Evolutionary conservation across 1,284 basidiomycete species (phyloP).

Genomic region (Taiwanofungus camphoratus): DNA sequence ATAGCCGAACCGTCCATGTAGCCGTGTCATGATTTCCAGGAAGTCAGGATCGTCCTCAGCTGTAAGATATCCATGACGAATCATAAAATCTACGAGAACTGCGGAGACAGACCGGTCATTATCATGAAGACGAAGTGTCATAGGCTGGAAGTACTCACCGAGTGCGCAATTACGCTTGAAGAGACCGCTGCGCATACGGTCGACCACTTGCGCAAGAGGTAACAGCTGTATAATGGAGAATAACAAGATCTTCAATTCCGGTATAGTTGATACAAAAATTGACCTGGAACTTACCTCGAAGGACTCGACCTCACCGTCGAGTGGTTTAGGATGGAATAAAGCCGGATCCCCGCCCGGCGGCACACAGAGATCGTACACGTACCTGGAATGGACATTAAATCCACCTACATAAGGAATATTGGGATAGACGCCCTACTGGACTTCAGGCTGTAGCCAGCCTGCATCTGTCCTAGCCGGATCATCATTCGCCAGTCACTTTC

Average conservation of each 20-base stretch:
- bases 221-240: constrained; percentile 42
- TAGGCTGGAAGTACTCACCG: constrained; percentile 48
- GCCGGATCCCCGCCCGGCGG: constrained; percentile 44
- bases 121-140: not conserved
- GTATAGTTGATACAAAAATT: not conserved
- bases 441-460: constrained; percentile 83
- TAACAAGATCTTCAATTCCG: no score
- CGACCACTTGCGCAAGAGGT: constrained; percentile 45
- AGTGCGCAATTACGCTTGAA: constrained; percentile 88
- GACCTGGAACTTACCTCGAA: constrained; percentile 58
- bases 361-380: constrained; percentile 75
- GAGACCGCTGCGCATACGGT: constrained; percentile 52
- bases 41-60: constrained; percentile 75
- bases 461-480: constrained; percentile 58
- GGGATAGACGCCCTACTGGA: constrained; percentile 48
- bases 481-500: constrained; percentile 1
- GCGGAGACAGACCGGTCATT: not conserved
- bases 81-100: constrained; percentile 84
- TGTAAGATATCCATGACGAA: constrained; percentile 72
- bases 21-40: constrained; percentile 63
- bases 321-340: constrained; percentile 62
- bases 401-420: not conserved
- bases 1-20: constrained; percentile 65
- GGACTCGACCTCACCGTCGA: constrained; percentile 90
- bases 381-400: constrained; percentile 38